Evolutionary conservation across 768 basidiomycete species (phyloP), one percentile per base, ranked within the genome.

Genomic region (Boletellus ananiceps): DNA sequence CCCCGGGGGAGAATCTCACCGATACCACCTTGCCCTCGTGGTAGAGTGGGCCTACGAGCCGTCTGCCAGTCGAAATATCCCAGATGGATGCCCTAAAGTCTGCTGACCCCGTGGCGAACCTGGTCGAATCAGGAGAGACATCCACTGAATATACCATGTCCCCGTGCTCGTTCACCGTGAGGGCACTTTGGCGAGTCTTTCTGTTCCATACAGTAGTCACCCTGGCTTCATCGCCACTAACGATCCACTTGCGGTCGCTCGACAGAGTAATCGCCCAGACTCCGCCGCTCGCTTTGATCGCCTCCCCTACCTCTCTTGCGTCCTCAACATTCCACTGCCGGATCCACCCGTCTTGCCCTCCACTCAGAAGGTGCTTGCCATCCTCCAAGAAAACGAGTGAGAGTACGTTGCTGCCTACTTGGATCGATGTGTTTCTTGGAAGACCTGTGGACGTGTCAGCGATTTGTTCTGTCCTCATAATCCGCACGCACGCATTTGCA

Each of bases 161-260:
- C 14, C 25, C 3, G 40, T 43, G 21, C 13, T 46, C 35, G 9
- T 14, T 1, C 4, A 33, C n/a, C 40, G 45, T 25, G 25, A 19
- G n/a, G 2, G 21, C 19, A 8, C 16, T 41, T 35, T 50, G 29
- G 13, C 45, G 35, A 27, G 14, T 23, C 25, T 5, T 15, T 7
- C 43, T 11, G 40, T 47, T 15, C 55, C 55, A 56, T 2, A 39
- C 23, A 23, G 50, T 42, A 18, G 36, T 49, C 29, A 31, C 5
- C 34, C 47, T 52, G 19, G 21, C 31, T 11, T 43, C 48, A 8
- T 29, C 29, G 9, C 55, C 52, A 14, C 48, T 50, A 0, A 27
- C 43, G 9, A 56, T 44, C 55, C 48, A 47, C 19, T 32, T 50
- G 11, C 45, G 47, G 33, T 56, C 55, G 16, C 14, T 19, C 5